Evolutionary conservation across 148 eudicot species (phyloP), one percentile per base, ranked within the genome.

Genomic region (Nepenthes gracilis): DNA sequence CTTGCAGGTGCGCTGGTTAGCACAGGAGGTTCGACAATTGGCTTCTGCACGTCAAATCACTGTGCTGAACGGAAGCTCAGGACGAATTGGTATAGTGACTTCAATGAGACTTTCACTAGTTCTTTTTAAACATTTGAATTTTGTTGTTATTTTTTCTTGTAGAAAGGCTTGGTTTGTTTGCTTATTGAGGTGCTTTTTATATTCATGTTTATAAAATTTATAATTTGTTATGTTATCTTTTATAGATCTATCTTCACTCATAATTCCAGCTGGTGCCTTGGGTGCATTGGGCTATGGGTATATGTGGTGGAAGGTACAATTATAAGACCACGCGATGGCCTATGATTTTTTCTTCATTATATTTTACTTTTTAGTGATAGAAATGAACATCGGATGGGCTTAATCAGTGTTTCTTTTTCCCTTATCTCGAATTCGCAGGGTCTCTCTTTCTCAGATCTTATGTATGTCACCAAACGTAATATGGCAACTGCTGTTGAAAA

Each of bases 251-350:
- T 59, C 83, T 60, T 68, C 84, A 66, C 69, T 88, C 32, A 65
- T 84, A 53, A 70, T 85, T 67, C 96, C 96, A 43, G 98, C 88
- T 74, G 96, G 86, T 55, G 70, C 90, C 43, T 11, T 85, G 58
- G 96, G 98, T 49, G 90, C 90, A 55, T 10, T 85, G 74, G 88
- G 96, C 58, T 92, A 92, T 74, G 98, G 94, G 57, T 92, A 88
- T 75, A 92, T 92, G 96, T 88, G 96, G 98, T 92, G 90, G 98
- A 92, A 92, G 94, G 98, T 92, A 63, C n/a, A 65, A 43, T 43
- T 47, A 57, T 1, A 33, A 10, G 5, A 8, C 23, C 23, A 55
- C 15, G 38, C 15, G 36, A 13, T 64, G 38, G 54, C 23, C 32
- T 52, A 40, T 40, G 45, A 23, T 40, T 3, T 40, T 4, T 3